phyloP scores from a whole-genome alignment of 1,284 basidiomycete genomes.

The Ganoderma lingzhi region DNA sequence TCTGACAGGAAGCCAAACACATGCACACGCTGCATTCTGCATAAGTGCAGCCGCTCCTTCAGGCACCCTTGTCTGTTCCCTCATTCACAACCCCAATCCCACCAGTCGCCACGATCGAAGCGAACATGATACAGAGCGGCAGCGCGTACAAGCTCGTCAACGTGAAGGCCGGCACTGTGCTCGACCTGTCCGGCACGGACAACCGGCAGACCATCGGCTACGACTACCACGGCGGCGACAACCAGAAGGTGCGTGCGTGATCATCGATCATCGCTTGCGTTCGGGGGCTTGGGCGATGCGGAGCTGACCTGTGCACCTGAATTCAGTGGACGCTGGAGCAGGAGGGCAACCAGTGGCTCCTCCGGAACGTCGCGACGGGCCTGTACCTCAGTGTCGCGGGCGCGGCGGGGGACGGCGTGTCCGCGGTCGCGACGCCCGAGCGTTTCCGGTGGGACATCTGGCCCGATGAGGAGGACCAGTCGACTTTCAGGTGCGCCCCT shows the following conservation, averaged over 20 bases:
- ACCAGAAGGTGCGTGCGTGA: constrained; percentile 59
- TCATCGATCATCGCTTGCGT: too few relatives aligned
- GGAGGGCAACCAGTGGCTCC: neutral
- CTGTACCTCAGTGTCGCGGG: neutral
- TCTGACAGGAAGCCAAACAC: neutral
- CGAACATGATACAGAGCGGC: constrained; percentile 13
- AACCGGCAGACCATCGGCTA: constrained; percentile 60
- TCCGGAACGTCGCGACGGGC: neutral
- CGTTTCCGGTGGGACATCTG: neutral
- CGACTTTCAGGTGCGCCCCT: neutral
- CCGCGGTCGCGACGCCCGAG: neutral
- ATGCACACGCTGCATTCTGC: neutral
- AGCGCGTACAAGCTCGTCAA: constrained; percentile 56
- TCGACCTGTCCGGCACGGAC: constrained; percentile 59
- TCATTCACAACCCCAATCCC: too few relatives aligned
- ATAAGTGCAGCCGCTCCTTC: neutral
- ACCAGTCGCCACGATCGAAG: neutral
- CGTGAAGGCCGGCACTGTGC: constrained; percentile 53
- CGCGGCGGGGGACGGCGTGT: neutral
- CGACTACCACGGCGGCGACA: constrained; percentile 49
- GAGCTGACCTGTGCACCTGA: too few relatives aligned
- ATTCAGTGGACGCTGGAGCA: neutral
- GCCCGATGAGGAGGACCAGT: neutral
- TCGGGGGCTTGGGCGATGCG: too few relatives aligned
- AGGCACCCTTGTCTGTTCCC: too few relatives aligned